Conservation (phyloP, 139 green algal species). For the Pleodorina starrii region DNA sequence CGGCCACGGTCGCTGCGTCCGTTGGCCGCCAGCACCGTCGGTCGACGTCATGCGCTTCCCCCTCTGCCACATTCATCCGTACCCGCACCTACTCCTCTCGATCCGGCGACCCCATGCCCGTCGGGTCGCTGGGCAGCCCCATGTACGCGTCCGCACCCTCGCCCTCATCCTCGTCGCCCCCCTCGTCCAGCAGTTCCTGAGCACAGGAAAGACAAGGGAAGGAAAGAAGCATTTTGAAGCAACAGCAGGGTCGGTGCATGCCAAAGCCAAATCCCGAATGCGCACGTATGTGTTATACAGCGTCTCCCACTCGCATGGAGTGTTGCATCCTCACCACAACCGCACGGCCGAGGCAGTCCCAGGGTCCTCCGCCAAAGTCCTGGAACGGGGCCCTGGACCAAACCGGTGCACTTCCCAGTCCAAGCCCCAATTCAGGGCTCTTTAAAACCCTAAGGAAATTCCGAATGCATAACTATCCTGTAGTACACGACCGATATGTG, state of each 20-base stretch:
- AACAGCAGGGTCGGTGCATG: background rate
- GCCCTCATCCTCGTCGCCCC: background rate
- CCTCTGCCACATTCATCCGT: no score
- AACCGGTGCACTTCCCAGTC: background rate
- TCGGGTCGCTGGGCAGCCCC: background rate
- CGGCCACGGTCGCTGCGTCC: no score
- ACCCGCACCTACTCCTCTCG: constrained; percentile 23
- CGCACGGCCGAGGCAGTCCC: background rate
- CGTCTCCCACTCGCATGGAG: background rate
- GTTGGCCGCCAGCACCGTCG: no score
- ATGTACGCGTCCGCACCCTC: constrained; percentile 5
- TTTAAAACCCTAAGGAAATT: background rate
- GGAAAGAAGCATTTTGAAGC: background rate
- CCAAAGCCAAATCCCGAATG: no score
- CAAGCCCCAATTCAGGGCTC: background rate
- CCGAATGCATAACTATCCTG: background rate
- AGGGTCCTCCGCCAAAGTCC: background rate
- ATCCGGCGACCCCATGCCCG: background rate
- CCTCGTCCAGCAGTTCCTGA: background rate
- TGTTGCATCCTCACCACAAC: background rate
- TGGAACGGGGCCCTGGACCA: background rate
- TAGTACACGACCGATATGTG: no score
- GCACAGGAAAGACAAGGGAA: no score
- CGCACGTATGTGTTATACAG: background rate
- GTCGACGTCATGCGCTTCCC: no score